phyloP scores from a whole-genome alignment of 2,329 filamentous ascomycete genomes.

The Magnaporthiopsis incrustans region DNA sequence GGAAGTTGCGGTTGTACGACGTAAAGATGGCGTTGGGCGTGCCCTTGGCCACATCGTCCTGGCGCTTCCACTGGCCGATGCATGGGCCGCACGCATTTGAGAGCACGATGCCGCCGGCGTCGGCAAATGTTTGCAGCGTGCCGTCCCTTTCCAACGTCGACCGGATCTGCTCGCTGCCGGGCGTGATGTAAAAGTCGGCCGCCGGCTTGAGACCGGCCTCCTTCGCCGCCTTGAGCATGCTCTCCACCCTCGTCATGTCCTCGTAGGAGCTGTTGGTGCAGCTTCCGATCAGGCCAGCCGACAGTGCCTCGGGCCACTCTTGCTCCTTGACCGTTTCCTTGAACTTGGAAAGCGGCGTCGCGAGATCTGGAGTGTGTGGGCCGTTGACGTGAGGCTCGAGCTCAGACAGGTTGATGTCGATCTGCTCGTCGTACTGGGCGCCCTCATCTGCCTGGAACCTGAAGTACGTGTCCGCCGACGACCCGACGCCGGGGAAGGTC shows the following conservation, averaged over 20 bases:
- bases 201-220: conserved; percentile 85
- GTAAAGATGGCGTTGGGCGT: conserved; percentile 90
- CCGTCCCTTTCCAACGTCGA: conserved; percentile 87
- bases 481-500: conserved; percentile 37
- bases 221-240: conserved; percentile 83
- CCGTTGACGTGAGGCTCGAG: conserved; percentile 97
- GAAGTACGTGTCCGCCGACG: conserved; percentile 42
- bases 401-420: conserved; percentile 81
- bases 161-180: conserved; percentile 92
- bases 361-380: conserved; percentile 91
- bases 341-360: conserved; percentile 86
- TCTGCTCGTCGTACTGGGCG: conserved; percentile 82
- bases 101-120: conserved; percentile 79
- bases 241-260: conserved; percentile 94
- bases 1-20: conserved; percentile 98
- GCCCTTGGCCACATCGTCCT: conserved; percentile 76
- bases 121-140: conserved; percentile 76
- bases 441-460: conserved; percentile 70
- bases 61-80: conserved; percentile 92
- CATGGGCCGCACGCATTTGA: conserved; percentile 94
- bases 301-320: conserved; percentile 84
- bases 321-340: conserved; percentile 76
- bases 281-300: conserved; percentile 89
- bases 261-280: conserved; percentile 99
- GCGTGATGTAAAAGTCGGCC: conserved; percentile 90